Evolutionary conservation across 352 stramenopile species (phyloP).

Genomic region (Phytophthora cactorum): DNA sequence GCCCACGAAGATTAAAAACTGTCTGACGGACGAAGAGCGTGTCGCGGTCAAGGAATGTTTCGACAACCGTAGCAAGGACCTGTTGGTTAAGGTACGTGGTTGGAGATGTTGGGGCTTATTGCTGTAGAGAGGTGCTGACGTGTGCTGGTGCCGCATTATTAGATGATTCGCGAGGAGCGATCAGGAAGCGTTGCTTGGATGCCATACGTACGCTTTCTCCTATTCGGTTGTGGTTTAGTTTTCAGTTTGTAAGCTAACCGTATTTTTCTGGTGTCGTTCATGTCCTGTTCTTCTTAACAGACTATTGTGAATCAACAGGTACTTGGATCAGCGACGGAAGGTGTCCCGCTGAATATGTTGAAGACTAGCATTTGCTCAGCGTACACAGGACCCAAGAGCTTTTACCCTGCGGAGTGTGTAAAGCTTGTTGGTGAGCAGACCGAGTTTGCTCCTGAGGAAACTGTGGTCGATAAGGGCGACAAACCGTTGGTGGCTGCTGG

Average conservation of each 20-base stretch:
- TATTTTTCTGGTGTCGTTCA: conserved; percentile 1
- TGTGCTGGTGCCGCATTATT: not conserved
- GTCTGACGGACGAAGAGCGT: conserved; percentile 67
- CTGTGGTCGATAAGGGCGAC: conserved; percentile 13
- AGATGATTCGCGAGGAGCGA: conserved; percentile 72
- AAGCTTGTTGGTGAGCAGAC: conserved; percentile 65
- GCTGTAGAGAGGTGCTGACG: not conserved
- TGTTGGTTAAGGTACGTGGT: conserved; percentile 51
- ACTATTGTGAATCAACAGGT: conserved; percentile 67
- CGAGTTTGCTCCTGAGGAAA: conserved; percentile 50
- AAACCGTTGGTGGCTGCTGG: conserved; percentile 27
- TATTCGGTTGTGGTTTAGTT: not conserved
- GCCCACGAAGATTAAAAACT: conserved; percentile 74
- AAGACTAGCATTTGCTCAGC: conserved; percentile 62
- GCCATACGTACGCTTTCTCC: conserved; percentile 63
- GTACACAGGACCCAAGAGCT: conserved; percentile 72
- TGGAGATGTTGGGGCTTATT: not conserved
- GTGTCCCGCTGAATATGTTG: conserved; percentile 66
- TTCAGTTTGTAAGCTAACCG: not conserved
- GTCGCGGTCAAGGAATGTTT: conserved; percentile 65
- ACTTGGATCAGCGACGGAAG: conserved; percentile 60
- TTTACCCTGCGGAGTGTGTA: conserved; percentile 64
- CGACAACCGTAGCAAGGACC: conserved; percentile 53
- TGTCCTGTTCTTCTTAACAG: conserved; percentile 28
- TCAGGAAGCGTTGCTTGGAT: conserved; percentile 66